A percentile compares a stretch with the other conserved stretches of the same genome.
Evolutionary conservation across 2,329 filamentous ascomycete genomes (phyloP).

Genomic region (Colletotrichum camelliae): DNA sequence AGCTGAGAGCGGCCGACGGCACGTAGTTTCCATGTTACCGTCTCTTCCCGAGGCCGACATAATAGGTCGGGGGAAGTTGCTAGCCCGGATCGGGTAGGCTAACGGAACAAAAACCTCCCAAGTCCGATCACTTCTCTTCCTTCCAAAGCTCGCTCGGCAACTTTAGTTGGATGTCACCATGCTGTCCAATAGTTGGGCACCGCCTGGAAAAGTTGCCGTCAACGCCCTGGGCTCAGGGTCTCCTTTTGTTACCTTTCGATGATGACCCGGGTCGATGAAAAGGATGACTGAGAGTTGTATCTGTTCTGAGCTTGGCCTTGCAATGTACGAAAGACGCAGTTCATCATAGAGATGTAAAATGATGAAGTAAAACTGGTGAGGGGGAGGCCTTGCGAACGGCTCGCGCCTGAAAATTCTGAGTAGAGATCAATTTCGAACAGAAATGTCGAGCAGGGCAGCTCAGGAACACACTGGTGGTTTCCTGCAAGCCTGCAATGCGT

Average conservation of each 20-base stretch:
- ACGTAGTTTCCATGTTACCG: not conserved
- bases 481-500: not conserved
- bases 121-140: conserved; percentile 1
- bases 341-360: not conserved
- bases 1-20: conserved; percentile 1
- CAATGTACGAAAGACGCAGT: not conserved
- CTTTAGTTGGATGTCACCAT: not conserved
- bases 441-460: not conserved
- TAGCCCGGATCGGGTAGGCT: not conserved
- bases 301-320: not conserved
- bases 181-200: not conserved
- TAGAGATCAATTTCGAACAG: not conserved
- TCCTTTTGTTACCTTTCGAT: not conserved
- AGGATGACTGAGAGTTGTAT: not conserved
- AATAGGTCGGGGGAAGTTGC: not conserved
- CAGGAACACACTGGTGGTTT: not conserved
- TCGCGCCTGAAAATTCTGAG: not conserved
- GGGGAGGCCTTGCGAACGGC: not conserved
- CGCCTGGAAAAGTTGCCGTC: not conserved
- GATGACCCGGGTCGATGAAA: not conserved
- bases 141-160: not conserved
- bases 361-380: not conserved
- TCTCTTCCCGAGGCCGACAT: conserved; percentile 4
- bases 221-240: not conserved
- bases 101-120: not conserved